Percentiles rank a stretch among this genome's conserved stretches.
phyloP scores from a whole-genome alignment of 306 rosid genomes.

The Lupinus albus region DNA sequence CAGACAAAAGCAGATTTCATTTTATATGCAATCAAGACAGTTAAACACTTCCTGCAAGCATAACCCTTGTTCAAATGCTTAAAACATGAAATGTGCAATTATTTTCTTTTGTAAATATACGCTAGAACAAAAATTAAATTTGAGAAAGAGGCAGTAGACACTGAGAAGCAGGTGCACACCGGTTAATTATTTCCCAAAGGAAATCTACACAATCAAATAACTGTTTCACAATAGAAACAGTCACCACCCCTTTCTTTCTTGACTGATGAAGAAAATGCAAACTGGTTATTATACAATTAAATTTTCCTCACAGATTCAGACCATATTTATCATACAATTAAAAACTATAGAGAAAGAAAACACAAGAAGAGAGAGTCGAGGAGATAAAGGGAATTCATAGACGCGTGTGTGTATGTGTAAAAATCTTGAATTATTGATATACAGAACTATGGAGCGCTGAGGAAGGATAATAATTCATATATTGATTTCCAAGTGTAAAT shows the following conservation, averaged over 20 bases:
- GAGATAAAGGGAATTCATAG: neutral
- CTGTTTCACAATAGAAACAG: neutral
- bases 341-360: neutral
- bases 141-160: constrained; percentile 10
- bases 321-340: neutral
- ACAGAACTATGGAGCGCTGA: neutral
- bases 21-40: constrained; percentile 19
- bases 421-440: constrained; percentile 16
- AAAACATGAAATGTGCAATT: neutral
- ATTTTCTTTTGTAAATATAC: constrained; percentile 7
- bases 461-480: neutral
- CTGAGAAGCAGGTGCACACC: neutral
- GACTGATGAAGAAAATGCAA: constrained; percentile 9
- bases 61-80: neutral
- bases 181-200: neutral
- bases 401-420: neutral
- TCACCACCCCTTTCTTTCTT: neutral
- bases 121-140: constrained; percentile 9
- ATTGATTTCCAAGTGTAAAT: neutral
- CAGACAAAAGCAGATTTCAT: constrained; percentile 9
- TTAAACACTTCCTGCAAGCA: constrained; percentile 5
- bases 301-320: neutral
- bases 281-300: constrained; percentile 3
- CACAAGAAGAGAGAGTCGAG: neutral
- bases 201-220: constrained; percentile 10